phyloP scores from a whole-genome alignment of 305 asterid genomes.

The Fraxinus greggii region DNA sequence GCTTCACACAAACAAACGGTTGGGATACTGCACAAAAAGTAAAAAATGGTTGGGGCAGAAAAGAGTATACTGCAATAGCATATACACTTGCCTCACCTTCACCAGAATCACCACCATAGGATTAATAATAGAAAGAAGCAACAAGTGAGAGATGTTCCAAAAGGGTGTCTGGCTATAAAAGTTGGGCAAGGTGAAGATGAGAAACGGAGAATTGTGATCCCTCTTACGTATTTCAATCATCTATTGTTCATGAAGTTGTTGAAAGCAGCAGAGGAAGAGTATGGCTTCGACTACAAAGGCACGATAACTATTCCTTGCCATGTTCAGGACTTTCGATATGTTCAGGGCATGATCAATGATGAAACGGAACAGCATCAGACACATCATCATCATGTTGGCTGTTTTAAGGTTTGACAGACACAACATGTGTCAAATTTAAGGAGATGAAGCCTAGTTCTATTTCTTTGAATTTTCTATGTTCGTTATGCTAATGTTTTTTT shows the following conservation, averaged over 20 bases:
- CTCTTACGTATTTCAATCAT: background rate
- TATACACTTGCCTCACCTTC: background rate
- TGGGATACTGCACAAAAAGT: background rate
- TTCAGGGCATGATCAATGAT: background rate
- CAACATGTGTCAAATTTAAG: background rate
- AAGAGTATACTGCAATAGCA: background rate
- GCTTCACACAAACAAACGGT: background rate
- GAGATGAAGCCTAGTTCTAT: background rate
- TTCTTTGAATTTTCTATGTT: background rate
- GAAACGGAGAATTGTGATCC: background rate
- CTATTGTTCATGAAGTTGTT: background rate
- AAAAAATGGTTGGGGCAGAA: background rate
- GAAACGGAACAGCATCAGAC: background rate
- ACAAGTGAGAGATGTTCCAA: background rate
- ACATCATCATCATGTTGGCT: background rate
- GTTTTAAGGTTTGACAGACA: background rate
- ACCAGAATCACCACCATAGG: background rate
- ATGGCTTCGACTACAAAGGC: background rate
- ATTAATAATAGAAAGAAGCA: background rate
- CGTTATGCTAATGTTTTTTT: background rate
- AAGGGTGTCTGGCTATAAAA: background rate
- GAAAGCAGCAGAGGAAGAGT: background rate
- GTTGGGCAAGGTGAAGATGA: background rate
- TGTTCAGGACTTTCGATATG: background rate
- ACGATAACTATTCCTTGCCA: background rate